Base-by-base conservation (phyloP, 768 basidiomycete genomes). In the Calocera viscosa region DNA sequence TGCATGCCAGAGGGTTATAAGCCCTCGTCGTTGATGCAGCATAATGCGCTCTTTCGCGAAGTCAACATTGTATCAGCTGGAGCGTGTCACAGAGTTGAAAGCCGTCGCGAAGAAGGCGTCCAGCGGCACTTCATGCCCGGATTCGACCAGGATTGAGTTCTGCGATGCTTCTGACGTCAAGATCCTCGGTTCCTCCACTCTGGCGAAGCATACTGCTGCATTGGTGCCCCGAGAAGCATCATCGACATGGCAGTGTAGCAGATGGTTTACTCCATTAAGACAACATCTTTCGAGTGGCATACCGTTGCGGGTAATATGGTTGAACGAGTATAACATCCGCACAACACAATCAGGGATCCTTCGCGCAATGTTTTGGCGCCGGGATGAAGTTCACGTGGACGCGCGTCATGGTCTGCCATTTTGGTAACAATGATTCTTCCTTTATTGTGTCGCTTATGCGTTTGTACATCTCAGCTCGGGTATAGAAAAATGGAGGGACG, bases 131-230 rank as follows among this genome's bases (percentile, higher is more conserved):
- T 60, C 53, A 22, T 30, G 24, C 2, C 26, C 26, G 26, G 11
- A 28, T 26, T 32, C 53, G 53, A 19, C 53, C 5, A 8, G 43
- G 8, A 47, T 7, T 47, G 53, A 60, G 53, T 60, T 19, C 53
- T 60, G n/a, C 19, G 53, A 60, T 60, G 53, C 53, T 60, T 60
- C 53, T 60, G 53, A 60, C 53, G 53, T 60, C 53, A 60, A 60
- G 5, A 28, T 7, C 8, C 43, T 60, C 53, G 53, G 53, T 19
- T 60, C 53, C 53, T 60, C 53, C 53, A 60, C 53, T 60, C 22
- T 32, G 53, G 53, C 53, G 53, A 60, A 60, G 53, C 30, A 26
- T 26, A 60, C 53, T 26, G 30, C 26, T 28, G 30, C 24, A 2
- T 19, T 16, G 53, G 53, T 32, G 26, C 16, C 53, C 49, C 26